These are phyloP conservation scores for Suhomyces canberraensis DNA, from an alignment of 805 yeast species.

Conservation along the genomic window DNA sequence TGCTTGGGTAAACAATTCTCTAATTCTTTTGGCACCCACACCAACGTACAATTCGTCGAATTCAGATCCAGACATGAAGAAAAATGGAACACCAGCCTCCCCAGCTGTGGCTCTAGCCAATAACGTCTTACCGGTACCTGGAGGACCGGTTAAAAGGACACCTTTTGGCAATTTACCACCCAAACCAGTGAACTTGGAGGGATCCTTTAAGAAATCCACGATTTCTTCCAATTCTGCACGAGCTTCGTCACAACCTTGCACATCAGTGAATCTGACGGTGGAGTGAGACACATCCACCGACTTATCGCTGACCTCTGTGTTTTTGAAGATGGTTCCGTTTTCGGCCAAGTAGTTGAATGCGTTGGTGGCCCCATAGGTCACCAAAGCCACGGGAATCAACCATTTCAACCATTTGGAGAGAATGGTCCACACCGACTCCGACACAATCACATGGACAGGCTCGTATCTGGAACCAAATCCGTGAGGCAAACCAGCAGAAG, in stretches of 20 bases:
- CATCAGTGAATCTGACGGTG: conserved; percentile 86
- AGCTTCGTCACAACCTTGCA: conserved; percentile 98
- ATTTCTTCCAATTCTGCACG: conserved; percentile 95
- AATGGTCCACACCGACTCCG: conserved; percentile 77
- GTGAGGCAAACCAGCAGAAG: conserved; percentile 17
- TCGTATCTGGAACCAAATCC: conserved; percentile 65
- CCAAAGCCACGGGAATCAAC: conserved; percentile 75
- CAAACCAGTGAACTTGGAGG: conserved; percentile 90
- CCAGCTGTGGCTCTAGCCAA: conserved; percentile 98
- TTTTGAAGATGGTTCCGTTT: conserved; percentile 75
- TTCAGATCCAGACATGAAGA: conserved; percentile 97
- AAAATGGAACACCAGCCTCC: conserved; percentile 98
- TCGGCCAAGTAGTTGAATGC: conserved; percentile 79
- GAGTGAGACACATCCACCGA: conserved; percentile 81
- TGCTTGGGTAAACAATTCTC: conserved; percentile 92
- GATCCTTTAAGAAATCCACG: conserved; percentile 96
- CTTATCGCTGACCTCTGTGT: conserved; percentile 69
- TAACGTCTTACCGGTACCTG: conserved; percentile 97
- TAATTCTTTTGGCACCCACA: conserved; percentile 96
- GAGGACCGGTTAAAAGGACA: conserved; percentile 94
- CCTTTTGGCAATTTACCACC: conserved; percentile 99
- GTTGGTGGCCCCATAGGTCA: conserved; percentile 77
- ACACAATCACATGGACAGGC: conserved; percentile 91
- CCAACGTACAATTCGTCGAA: conserved; percentile 98
- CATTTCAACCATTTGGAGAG: conserved; percentile 86